Conservation (phyloP, 306 rosid genomes). For the Canavalia gladiata region DNA sequence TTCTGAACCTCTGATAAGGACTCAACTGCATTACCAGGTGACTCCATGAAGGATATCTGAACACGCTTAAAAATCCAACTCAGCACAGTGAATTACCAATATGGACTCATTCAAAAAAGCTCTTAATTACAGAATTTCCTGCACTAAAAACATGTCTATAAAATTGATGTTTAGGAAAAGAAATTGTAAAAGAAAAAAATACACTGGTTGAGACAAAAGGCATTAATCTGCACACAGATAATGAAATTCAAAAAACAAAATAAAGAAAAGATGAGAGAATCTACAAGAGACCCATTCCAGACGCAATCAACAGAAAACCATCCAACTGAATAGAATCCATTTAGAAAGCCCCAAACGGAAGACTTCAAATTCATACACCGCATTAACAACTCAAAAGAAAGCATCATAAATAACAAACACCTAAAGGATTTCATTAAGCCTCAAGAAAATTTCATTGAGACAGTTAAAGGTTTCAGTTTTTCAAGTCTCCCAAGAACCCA, state of each 20-base stretch:
- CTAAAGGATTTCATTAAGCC: conserved; percentile 27
- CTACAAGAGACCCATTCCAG: conserved; percentile 47
- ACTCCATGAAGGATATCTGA: conserved; percentile 64
- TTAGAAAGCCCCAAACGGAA: conserved; percentile 52
- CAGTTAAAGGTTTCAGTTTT: conserved; percentile 25
- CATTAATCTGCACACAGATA: conserved; percentile 49
- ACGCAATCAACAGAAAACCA: conserved; percentile 45
- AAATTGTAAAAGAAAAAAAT: conserved; percentile 12
- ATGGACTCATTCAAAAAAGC: conserved; percentile 44
- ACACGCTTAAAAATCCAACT: conserved; percentile 53
- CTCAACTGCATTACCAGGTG: conserved; percentile 60
- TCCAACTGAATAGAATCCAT: conserved; percentile 52
- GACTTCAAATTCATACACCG: conserved; percentile 44
- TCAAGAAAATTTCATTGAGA: conserved; percentile 41
- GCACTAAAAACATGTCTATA: conserved; percentile 27
- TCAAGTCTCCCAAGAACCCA: conserved; percentile 39
- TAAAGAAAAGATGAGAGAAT: conserved; percentile 46
- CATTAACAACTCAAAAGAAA: conserved; percentile 34
- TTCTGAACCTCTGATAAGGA: conserved; percentile 66
- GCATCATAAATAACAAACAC: conserved; percentile 22
- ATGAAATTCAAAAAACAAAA: conserved; percentile 51
- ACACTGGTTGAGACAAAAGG: conserved; percentile 41
- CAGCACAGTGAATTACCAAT: conserved; percentile 54
- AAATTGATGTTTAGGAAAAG: conserved; percentile 1
- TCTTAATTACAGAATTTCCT: conserved; percentile 52